Evolutionary conservation across 345 rosid genomes (phyloP).

Genomic region (Adansonia digitata): DNA sequence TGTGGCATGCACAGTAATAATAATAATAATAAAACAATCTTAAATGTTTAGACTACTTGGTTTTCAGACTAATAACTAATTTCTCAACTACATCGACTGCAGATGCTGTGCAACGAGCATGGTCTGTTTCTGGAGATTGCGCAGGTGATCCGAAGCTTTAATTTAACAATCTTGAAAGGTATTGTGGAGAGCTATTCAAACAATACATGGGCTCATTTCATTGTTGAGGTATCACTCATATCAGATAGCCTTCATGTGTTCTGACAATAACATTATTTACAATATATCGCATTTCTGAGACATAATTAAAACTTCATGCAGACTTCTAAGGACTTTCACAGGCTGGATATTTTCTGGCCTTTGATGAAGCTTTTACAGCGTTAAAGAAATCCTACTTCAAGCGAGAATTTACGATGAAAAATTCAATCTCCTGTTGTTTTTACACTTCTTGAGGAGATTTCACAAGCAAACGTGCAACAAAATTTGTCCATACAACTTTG

Average conservation of each 20-base stretch:
- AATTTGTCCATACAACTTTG: not conserved
- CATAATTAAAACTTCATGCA: constrained; percentile 15
- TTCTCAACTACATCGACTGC: constrained; percentile 7
- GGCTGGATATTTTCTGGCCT: constrained; percentile 70
- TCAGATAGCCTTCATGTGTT: not conserved
- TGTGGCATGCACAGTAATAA: not conserved
- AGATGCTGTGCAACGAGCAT: constrained; percentile 61
- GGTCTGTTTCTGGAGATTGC: constrained; percentile 53
- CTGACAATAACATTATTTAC: not conserved
- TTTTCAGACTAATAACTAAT: not conserved
- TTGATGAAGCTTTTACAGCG: constrained; percentile 56
- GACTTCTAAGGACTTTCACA: constrained; percentile 53
- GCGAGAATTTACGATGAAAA: constrained; percentile 19
- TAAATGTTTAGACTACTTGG: not conserved
- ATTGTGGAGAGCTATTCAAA: constrained; percentile 29
- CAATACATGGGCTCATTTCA: constrained; percentile 56
- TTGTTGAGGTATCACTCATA: constrained; percentile 47
- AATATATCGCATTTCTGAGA: not conserved
- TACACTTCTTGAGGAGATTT: not conserved
- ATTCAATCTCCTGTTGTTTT: not conserved
- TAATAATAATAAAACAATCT: not conserved
- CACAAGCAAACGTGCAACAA: not conserved
- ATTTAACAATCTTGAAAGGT: constrained; percentile 50
- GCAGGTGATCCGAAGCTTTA: constrained; percentile 36
- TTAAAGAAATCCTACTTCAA: constrained; percentile 24